Base-by-base conservation (phyloP, 169 alveolate genomes). In the Neospora caninum region DNA sequence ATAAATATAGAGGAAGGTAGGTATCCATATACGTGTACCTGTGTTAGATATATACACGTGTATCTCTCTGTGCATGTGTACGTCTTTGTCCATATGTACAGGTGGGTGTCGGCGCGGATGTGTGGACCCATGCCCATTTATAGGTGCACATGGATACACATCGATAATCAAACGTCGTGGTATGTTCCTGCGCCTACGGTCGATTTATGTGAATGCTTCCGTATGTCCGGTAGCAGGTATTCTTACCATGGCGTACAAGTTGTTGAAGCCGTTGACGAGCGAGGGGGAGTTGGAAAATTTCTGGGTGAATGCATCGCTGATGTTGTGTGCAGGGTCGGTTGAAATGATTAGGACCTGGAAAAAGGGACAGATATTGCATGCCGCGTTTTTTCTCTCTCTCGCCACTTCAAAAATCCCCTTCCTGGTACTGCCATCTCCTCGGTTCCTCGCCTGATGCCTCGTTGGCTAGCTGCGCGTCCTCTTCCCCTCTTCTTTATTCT, bases 291-390 rank as follows among this genome's bases (percentile, higher is more conserved):
- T 95, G 80, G 99, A 98, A 92, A 99, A 98, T 94, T 98, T 98
- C 96, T 99, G 99, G 80, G 98, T 99, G 96, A 99, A 99, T 43
- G 99, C 99, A 96, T 99, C 99, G 95, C 99, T 97, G 88, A 99
- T 97, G 96, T 99, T 99, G 97, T 99, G 99, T 54, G 99, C 99
- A 45, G 99, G 99, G 94, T 99, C 99, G 27, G 99, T 99, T 18
- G 99, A 99, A 31, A 99, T 98, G 38, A 99, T 98, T 92, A 99
- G 95, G 42, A 98, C 99, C 99, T 98, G 95, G 43, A 36, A 9
- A 73, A 43, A 18, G n/a, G n/a, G 70, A 9, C 2, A 31, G 84
- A 73, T 6, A 64, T 27, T 64, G 25, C 73, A 22, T 29, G 7
- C n/a, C n/a, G n/a, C n/a, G n/a, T n/a, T n/a, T n/a, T n/a, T n/a